A percentile compares a stretch with the other conserved stretches of the same genome.
Conservation (phyloP, 495 filamentous ascomycete genomes). For the Rusavskia elegans region DNA sequence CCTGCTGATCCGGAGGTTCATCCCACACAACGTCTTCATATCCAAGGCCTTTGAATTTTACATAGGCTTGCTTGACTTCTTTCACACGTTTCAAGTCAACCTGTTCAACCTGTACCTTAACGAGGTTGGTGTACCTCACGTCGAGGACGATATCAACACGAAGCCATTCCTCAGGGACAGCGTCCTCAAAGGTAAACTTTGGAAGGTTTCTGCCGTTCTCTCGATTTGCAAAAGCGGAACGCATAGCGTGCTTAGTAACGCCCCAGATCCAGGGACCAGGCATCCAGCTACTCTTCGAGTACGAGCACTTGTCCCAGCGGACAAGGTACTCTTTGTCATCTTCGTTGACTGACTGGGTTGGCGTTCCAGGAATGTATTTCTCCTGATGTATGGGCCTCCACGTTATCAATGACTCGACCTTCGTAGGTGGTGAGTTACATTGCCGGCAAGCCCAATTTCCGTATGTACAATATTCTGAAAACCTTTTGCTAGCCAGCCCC, state of each 20-base stretch:
- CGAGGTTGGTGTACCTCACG: slow-evolving; percentile 43
- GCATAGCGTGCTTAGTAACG: slow-evolving; percentile 43
- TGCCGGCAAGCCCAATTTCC: slow-evolving; percentile 58
- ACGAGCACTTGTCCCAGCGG: slow-evolving; percentile 69
- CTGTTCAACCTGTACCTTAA: slow-evolving; percentile 32
- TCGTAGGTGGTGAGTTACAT: slow-evolving; percentile 41
- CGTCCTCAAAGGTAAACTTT: slow-evolving; percentile 57
- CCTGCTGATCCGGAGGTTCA: slow-evolving; percentile 50
- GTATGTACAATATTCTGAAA: slow-evolving; percentile 39
- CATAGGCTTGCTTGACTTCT: slow-evolving; percentile 51
- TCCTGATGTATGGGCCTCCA: slow-evolving; percentile 58
- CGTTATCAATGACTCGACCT: slow-evolving; percentile 60
- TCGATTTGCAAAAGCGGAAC: slow-evolving; percentile 56
- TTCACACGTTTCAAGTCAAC: slow-evolving; percentile 51
- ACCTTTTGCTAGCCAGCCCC: slow-evolving; percentile 29
- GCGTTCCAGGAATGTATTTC: slow-evolving; percentile 25
- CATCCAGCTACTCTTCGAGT: slow-evolving; percentile 69
- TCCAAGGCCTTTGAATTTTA: slow-evolving; percentile 90
- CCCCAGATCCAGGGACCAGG: slow-evolving; percentile 82
- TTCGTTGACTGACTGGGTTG: slow-evolving; percentile 42
- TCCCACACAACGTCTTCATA: slow-evolving; percentile 93
- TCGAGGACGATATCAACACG: slow-evolving; percentile 79
- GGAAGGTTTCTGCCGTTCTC: slow-evolving; percentile 43
- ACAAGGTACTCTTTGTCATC: slow-evolving; percentile 77
- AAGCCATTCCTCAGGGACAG: slow-evolving; percentile 69